phyloP scores from a whole-genome alignment of 768 basidiomycete genomes.

The Russula sp. region DNA sequence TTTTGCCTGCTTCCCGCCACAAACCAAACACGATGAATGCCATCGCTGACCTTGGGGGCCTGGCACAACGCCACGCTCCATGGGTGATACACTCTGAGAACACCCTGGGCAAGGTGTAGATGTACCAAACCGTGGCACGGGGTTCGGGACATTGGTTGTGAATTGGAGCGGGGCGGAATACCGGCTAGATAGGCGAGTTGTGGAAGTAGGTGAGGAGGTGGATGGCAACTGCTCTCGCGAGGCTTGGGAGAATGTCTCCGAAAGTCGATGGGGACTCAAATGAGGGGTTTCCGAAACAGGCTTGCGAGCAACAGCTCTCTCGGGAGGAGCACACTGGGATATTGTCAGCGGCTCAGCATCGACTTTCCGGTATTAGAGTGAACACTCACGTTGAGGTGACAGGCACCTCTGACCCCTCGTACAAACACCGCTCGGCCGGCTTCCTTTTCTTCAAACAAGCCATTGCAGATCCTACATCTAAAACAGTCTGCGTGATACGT shows the following conservation, averaged over 20 bases:
- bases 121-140: constrained; percentile 53
- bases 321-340: constrained; percentile 41
- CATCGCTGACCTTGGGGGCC: constrained; percentile 79
- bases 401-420: constrained; percentile 55
- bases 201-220: constrained; percentile 25
- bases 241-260: constrained; percentile 2
- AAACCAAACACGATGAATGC: constrained; percentile 73
- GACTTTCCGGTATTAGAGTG: constrained; percentile 6
- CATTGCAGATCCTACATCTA: constrained; percentile 60
- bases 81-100: constrained; percentile 62
- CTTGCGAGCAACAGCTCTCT: constrained; percentile 36
- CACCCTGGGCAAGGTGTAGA: constrained; percentile 70
- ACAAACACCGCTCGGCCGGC: constrained; percentile 70
- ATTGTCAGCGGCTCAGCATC: constrained; percentile 2
- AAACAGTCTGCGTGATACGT: constrained; percentile 75
- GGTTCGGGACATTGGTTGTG: constrained; percentile 32
- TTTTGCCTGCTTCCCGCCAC: constrained; percentile 59
- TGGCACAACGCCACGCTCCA: constrained; percentile 82
- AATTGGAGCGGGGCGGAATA: constrained; percentile 38
- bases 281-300: neutral
- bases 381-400: constrained; percentile 53
- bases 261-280: constrained; percentile 13
- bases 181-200: constrained; percentile 34
- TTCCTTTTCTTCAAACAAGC: constrained; percentile 53
- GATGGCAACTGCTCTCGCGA: constrained; percentile 21